Conservation (phyloP, 371 early-diverging fungal genomes). For the Mortierella sp. region DNA sequence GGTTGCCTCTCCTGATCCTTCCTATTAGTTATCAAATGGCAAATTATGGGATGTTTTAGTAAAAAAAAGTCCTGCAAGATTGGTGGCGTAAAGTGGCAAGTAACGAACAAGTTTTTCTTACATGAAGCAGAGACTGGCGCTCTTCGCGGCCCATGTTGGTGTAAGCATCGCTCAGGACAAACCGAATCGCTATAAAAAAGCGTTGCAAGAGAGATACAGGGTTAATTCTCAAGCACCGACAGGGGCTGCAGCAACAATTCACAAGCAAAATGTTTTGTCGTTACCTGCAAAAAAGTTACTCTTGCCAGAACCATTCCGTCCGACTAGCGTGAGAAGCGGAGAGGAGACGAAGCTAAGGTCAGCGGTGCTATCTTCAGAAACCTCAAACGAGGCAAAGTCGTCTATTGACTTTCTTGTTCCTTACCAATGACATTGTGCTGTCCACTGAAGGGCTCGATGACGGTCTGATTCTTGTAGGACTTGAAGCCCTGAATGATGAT, state of each 20-base stretch:
- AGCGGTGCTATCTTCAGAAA: not conserved
- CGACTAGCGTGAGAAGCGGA: slow-evolving; percentile 73
- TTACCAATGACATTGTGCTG: slow-evolving; percentile 96
- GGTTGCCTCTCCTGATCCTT: slow-evolving; percentile 92
- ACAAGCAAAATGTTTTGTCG: not conserved
- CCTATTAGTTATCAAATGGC: slow-evolving; percentile 66
- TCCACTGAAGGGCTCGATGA: slow-evolving; percentile 92
- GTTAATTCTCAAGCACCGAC: not conserved
- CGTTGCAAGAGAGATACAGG: not conserved
- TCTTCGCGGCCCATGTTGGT: slow-evolving; percentile 93
- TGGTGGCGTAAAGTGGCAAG: slow-evolving; percentile 35
- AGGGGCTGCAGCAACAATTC: not conserved
- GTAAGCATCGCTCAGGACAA: slow-evolving; percentile 97
- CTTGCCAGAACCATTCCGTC: slow-evolving; percentile 99
- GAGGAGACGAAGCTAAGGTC: not conserved
- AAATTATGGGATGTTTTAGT: not conserved
- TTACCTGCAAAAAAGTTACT: slow-evolving; percentile 97
- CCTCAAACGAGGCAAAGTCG: not conserved
- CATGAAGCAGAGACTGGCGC: slow-evolving; percentile 94
- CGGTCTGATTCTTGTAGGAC: slow-evolving; percentile 96
- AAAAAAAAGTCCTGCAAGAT: slow-evolving; percentile 1
- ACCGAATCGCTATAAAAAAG: slow-evolving; percentile 87
- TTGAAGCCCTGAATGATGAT: slow-evolving; percentile 98
- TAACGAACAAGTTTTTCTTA: slow-evolving; percentile 46
- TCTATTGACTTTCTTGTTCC: not conserved